Evolutionary conservation across 306 rosid genomes (phyloP).

Genomic region (Cucurbita pepo): DNA sequence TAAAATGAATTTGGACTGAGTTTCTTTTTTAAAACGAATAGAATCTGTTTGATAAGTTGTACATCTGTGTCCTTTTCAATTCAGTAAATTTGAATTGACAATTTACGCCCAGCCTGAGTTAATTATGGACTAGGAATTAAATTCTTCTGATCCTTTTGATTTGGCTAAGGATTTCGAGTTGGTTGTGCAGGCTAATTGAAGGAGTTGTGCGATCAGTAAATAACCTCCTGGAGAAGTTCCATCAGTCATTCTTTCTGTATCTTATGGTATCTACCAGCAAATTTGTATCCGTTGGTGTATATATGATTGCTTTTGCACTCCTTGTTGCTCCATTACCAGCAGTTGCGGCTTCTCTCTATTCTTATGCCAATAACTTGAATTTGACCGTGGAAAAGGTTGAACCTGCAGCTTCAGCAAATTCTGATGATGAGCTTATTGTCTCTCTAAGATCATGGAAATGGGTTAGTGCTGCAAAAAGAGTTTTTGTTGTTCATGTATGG

Average conservation of each 20-base stretch:
- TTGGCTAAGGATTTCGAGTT: slow-evolving; percentile 6
- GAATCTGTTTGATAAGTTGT: not conserved
- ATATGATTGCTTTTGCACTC: slow-evolving; percentile 86
- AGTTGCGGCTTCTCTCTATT: slow-evolving; percentile 70
- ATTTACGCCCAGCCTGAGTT: not conserved
- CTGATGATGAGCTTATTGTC: slow-evolving; percentile 18
- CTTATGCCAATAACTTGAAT: slow-evolving; percentile 20
- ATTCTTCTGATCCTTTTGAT: slow-evolving; percentile 3
- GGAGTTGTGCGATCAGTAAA: slow-evolving; percentile 83
- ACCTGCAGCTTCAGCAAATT: slow-evolving; percentile 17
- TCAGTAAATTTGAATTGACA: not conserved
- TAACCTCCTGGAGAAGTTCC: slow-evolving; percentile 94
- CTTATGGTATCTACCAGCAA: slow-evolving; percentile 72
- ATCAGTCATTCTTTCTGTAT: slow-evolving; percentile 83
- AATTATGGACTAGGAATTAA: not conserved
- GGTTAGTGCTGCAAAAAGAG: slow-evolving; percentile 62
- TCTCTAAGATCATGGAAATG: slow-evolving; percentile 58
- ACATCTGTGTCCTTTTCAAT: not conserved
- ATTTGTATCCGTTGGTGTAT: slow-evolving; percentile 86
- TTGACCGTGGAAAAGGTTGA: slow-evolving; percentile 13
- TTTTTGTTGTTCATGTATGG: slow-evolving; percentile 63
- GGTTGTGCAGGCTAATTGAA: slow-evolving; percentile 65
- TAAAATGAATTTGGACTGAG: not conserved
- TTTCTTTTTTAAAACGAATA: not conserved
- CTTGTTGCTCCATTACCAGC: slow-evolving; percentile 81